These are phyloP conservation scores for Clitopilus hobsonii DNA, from an alignment of 768 basidiomycete species.

Conservation along the genomic window DNA sequence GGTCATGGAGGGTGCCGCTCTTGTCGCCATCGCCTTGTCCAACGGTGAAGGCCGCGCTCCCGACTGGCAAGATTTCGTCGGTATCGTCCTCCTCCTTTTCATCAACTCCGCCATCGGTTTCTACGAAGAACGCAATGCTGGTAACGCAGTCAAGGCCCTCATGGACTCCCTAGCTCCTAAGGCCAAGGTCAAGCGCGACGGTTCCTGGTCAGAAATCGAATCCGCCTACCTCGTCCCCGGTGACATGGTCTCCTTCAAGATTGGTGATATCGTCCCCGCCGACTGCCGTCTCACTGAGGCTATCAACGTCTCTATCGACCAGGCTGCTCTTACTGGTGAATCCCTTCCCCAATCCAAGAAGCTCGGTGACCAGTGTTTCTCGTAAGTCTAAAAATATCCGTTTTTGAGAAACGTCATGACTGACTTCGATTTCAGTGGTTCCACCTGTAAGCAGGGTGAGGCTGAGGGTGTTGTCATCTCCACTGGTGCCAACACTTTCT, in stretches of 20 bases:
- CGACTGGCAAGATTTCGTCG: slow-evolving; percentile 97
- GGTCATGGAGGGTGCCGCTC: slow-evolving; percentile 98
- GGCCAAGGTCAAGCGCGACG: slow-evolving; percentile 87
- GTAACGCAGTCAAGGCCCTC: slow-evolving; percentile 98
- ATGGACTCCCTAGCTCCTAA: slow-evolving; percentile 99
- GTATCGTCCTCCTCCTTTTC: slow-evolving; percentile 88
- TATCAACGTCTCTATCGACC: slow-evolving; percentile 97
- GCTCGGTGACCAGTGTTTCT: slow-evolving; percentile 94
- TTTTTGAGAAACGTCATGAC: slow-evolving; percentile 5
- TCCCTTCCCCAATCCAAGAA: slow-evolving; percentile 93
- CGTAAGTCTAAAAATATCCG: slow-evolving; percentile 50
- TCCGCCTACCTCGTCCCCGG: slow-evolving; percentile 88
- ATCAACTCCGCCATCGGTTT: slow-evolving; percentile 98
- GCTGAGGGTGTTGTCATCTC: slow-evolving; percentile 99
- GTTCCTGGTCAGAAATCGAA: slow-evolving; percentile 86
- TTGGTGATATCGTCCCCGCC: slow-evolving; percentile 97
- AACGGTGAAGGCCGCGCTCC: slow-evolving; percentile 85
- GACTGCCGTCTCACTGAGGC: slow-evolving; percentile 97
- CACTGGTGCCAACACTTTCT: slow-evolving; percentile 97
- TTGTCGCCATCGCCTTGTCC: slow-evolving; percentile 92
- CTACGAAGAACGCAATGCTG: slow-evolving; percentile 95
- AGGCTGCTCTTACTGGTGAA: slow-evolving; percentile 97
- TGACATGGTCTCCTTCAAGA: slow-evolving; percentile 97
- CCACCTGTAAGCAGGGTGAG: slow-evolving; percentile 98
- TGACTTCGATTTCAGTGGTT: slow-evolving; percentile 53